Base-by-base conservation (phyloP, 1,284 basidiomycete species). In the Mycosarcoma mackinlayi region DNA sequence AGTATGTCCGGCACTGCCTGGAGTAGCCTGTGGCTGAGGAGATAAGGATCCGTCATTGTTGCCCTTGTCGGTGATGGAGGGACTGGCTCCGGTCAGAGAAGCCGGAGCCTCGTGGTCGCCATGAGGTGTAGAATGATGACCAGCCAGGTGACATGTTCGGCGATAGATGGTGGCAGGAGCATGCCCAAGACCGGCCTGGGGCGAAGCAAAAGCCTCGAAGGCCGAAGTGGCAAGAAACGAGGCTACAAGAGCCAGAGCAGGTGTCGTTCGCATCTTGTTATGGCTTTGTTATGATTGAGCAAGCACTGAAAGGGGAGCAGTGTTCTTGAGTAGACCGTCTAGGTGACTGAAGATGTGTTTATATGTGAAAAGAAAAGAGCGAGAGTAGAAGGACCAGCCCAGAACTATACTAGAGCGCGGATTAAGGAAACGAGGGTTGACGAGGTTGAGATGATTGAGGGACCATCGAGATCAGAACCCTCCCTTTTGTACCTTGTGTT, bases 311-410 rank as follows among this genome's bases (percentile, higher is more conserved):
- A 10, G 19, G 19, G n/a, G n/a, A n/a, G n/a, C n/a, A 35, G 23
- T n/a, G 25, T 4, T 11, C 14, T 8, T 25, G 24, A 24, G 14
- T 9, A 19, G 2, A 21, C 39, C 39, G 30, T 51, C 39, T 16
- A 51, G 49, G 28, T 4, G 24, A 19, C 27, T 8, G 2, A 16
- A n/a, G n/a, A n/a, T n/a, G n/a, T n/a, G n/a, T n/a, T n/a, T n/a
- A n/a, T n/a, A n/a, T n/a, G n/a, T n/a, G 19, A 40, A n/a, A n/a
- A 42, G 37, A 23, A 30, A 23, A 8, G 49, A 28, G 62, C 46
- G 41, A 50, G 62, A 46, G 25, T 35, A 31, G 28, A 52, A 54
- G 47, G 50, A 34, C 64, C 64, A 53, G 64, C 64, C 57, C 64
- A 48, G 31, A 27, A 34, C 23, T 14, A 10, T 34, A 50, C 18